Base-by-base conservation (phyloP, 2,329 filamentous ascomycete species). In the Aspergillus latus region DNA sequence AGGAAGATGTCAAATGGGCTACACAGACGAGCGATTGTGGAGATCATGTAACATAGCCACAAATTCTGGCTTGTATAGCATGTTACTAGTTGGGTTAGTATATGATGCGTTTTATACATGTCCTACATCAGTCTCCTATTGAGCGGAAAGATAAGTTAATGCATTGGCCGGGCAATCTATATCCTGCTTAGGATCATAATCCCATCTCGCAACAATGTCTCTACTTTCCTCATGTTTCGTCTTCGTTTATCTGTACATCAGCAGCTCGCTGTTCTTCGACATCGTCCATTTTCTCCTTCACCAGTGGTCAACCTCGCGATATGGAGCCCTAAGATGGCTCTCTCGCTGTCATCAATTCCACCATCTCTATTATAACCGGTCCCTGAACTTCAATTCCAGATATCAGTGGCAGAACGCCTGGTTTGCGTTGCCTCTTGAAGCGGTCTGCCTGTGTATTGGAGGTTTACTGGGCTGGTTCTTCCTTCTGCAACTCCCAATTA, bases 281-380 rank as follows among this genome's bases (percentile, higher is more conserved):
- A 45, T 59, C 7, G 28, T 60, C 6, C 62, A 64, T 44, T 58
- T 48, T 13, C 42, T 62, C 40, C 42, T 63, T 15, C 62, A 64
- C 32, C 56, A 50, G 46, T 62, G 59, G 56, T 50, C 52, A 5
- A 56, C 21, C 8, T 63, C 62, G 0, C 57, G 49, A 13, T 62
- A 59, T 54, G 53, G 32, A 39, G 13, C 56, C 34, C 48, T 64
- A 2, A 56, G 50, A 47, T 47, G 49, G 36, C 56, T 64, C 10
- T 61, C 58, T 10, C 58, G 42, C 6, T 54, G 56, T 6, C 62
- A 64, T 40, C 58, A 56, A 44, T 64, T 47, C 44, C 62, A 64
- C 36, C 62, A 64, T 29, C 62, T 64, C 2, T 64, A 63, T 39
- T 64, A 61, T 44, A 63, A 59, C 10, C 56, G 56, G 1, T 52